These are phyloP conservation scores for Apiospora rasikravindrae DNA, from an alignment of 2,329 filamentous ascomycete species.

Conservation along the genomic window DNA sequence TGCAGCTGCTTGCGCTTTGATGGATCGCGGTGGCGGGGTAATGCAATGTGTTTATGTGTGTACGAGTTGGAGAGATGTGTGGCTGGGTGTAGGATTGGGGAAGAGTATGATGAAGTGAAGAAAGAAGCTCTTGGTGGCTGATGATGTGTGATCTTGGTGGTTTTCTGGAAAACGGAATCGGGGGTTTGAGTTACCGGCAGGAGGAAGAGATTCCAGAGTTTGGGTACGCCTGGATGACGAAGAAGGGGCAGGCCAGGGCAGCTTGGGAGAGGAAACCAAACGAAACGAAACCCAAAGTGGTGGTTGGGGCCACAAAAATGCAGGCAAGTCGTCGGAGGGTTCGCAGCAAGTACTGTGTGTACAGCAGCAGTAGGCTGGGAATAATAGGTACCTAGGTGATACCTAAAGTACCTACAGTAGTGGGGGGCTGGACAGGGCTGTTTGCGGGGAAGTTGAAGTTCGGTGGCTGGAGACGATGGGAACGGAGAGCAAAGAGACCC, in stretches of 20 bases:
- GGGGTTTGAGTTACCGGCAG: neutral
- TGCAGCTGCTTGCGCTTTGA: slow-evolving; percentile 2
- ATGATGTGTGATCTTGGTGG: neutral
- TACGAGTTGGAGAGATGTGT: neutral
- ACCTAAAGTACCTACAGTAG: neutral
- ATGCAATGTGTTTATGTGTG: neutral
- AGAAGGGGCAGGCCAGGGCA: slow-evolving; percentile 4
- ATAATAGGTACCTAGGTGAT: too few species aligned
- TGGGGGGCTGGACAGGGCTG: neutral
- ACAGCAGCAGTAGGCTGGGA: neutral
- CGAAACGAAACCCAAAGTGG: slow-evolving; percentile 11
- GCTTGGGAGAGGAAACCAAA: neutral
- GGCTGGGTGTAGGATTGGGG: neutral
- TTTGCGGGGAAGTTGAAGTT: neutral
- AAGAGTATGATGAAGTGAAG: neutral
- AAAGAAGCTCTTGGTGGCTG: slow-evolving; percentile 13
- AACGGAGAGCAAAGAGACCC: neutral
- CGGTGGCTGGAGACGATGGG: neutral
- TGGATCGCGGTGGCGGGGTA: neutral
- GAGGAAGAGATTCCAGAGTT: neutral
- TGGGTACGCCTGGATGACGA: neutral
- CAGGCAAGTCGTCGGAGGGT: slow-evolving; percentile 7
- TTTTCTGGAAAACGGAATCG: slow-evolving; percentile 12
- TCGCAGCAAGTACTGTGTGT: neutral
- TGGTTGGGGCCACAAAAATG: slow-evolving; percentile 11